These are phyloP conservation scores for Cerioporus squamosus DNA, from an alignment of 1,284 basidiomycete genomes.

Conservation along the genomic window DNA sequence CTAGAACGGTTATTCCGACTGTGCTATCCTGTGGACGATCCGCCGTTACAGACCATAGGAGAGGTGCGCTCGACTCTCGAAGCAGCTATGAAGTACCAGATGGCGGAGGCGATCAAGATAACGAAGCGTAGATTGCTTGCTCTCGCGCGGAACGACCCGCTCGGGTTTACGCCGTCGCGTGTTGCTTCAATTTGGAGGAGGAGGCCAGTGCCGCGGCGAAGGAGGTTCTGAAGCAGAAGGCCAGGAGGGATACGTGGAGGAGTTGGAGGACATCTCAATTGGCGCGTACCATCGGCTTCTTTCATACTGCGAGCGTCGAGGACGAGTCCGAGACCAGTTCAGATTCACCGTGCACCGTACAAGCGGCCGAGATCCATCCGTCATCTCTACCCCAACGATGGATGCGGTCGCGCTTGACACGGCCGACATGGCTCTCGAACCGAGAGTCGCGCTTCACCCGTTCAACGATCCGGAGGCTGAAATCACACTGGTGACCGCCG, in stretches of 20 bases:
- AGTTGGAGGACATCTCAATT: slow-evolving; percentile 19
- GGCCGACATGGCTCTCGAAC: neutral
- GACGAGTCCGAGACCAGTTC: slow-evolving; percentile 5
- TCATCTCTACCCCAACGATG: neutral
- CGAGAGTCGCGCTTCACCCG: slow-evolving; percentile 2
- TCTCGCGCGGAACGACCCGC: slow-evolving; percentile 34
- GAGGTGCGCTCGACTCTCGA: slow-evolving; percentile 31
- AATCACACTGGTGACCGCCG: slow-evolving; percentile 35
- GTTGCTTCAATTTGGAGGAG: slow-evolving; percentile 29
- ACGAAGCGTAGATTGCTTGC: slow-evolving; percentile 21
- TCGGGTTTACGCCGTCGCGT: slow-evolving; percentile 42
- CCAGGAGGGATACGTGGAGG: slow-evolving; percentile 11
- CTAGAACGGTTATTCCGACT: slow-evolving; percentile 30
- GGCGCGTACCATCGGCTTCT: slow-evolving; percentile 24
- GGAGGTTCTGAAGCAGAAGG: slow-evolving; percentile 5
- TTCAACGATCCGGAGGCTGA: slow-evolving; percentile 21
- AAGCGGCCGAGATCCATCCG: neutral
- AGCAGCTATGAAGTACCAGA: slow-evolving; percentile 42
- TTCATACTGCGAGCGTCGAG: slow-evolving; percentile 9
- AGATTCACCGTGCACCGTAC: slow-evolving; percentile 8
- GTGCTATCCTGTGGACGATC: slow-evolving; percentile 29
- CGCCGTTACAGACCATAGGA: slow-evolving; percentile 4
- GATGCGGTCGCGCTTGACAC: too few species aligned
- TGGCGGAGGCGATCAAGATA: slow-evolving; percentile 29
- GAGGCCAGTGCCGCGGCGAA: slow-evolving; percentile 13